These are phyloP conservation scores for Ormosia emarginata DNA, from an alignment of 306 rosid species.

Conservation along the genomic window DNA sequence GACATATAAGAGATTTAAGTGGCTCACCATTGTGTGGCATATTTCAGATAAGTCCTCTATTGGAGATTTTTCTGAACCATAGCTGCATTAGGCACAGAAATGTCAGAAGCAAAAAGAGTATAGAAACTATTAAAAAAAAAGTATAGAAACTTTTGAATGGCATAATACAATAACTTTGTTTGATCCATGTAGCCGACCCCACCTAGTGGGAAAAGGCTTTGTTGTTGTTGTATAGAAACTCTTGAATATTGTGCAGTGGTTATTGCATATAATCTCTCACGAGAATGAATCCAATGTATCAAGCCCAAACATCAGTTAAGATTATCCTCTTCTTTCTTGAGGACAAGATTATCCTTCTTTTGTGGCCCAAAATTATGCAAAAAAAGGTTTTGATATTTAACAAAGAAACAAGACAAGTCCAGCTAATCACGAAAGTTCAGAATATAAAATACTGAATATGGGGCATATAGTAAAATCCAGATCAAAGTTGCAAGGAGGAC, in stretches of 20 bases:
- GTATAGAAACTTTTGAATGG: background rate
- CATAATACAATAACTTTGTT: no score
- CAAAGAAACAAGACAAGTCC: background rate
- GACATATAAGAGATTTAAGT: constrained; percentile 13
- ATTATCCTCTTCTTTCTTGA: constrained; percentile 4
- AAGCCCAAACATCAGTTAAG: background rate
- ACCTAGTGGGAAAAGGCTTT: no score
- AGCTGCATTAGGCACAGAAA: constrained; percentile 52
- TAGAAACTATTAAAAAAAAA: background rate
- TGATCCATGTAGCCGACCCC: no score
- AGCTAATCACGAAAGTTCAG: background rate
- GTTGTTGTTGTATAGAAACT: background rate
- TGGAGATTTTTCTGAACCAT: constrained; percentile 77
- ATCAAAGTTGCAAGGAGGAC: background rate
- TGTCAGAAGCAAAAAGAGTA: constrained; percentile 25
- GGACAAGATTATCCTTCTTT: constrained; percentile 21
- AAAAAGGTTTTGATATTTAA: background rate
- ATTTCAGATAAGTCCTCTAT: constrained; percentile 78
- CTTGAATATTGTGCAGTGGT: constrained; percentile 1
- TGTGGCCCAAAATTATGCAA: background rate
- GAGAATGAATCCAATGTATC: background rate
- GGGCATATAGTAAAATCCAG: background rate
- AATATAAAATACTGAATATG: background rate
- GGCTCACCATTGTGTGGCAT: constrained; percentile 76
- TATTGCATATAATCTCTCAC: constrained; percentile 9